Conservation (phyloP, 176 grass and related monocot species). For the Alopecurus myosuroides region DNA sequence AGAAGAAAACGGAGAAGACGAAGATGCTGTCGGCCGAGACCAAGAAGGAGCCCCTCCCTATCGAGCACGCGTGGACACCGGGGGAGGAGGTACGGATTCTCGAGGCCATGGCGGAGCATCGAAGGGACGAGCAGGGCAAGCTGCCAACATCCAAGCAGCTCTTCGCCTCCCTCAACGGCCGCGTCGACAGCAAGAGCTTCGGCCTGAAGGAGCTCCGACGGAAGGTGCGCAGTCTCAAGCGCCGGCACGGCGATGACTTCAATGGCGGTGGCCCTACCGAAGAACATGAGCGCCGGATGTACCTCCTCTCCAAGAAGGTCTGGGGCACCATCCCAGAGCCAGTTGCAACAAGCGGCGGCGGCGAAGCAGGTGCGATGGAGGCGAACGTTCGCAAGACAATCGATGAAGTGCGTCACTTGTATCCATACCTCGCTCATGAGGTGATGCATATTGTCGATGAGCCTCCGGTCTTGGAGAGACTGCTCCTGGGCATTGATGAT, state of each 20-base stretch:
- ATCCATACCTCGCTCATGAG: conserved; percentile 18
- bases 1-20: neutral
- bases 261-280: conserved; percentile 1
- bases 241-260: neutral
- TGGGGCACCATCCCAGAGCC: conserved; percentile 2
- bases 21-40: neutral
- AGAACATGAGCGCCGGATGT: conserved; percentile 5
- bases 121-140: neutral
- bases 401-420: neutral
- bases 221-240: conserved; percentile 29
- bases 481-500: conserved; percentile 13
- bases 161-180: neutral
- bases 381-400: neutral
- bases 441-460: neutral
- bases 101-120: conserved; percentile 24
- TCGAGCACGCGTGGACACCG: conserved; percentile 28
- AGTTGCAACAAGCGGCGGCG: neutral
- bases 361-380: neutral
- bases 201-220: neutral
- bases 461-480: neutral
- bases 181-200: neutral
- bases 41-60: neutral
- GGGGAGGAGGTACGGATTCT: conserved; percentile 20
- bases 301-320: conserved; percentile 27
- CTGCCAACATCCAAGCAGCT: neutral